Evolutionary conservation across 2,329 filamentous ascomycete species (phyloP).

Genomic region (Arthrobotrys sphaeroides): DNA sequence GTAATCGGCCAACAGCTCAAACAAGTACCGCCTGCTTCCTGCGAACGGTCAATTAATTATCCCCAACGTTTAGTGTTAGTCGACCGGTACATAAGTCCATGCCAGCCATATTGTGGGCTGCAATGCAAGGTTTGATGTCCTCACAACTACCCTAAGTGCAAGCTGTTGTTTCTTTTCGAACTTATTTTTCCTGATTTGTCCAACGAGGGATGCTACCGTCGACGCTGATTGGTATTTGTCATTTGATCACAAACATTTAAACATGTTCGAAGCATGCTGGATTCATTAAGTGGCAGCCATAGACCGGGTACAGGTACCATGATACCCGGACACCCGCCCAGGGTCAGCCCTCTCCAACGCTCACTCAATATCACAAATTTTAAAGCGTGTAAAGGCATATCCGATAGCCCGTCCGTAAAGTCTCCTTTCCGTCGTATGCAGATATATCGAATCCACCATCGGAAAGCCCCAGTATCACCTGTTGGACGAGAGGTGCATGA

Average conservation of each 20-base stretch:
- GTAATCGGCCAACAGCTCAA: slow-evolving; percentile 33
- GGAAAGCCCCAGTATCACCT: slow-evolving; percentile 29
- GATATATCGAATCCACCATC: slow-evolving; percentile 37
- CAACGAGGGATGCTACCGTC: slow-evolving; percentile 25
- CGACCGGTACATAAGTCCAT: neutral
- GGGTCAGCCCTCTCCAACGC: neutral
- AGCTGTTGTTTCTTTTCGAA: slow-evolving; percentile 17
- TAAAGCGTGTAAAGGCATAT: slow-evolving; percentile 26
- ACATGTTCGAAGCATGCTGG: slow-evolving; percentile 19
- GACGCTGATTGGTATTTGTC: slow-evolving; percentile 49
- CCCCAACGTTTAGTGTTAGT: neutral
- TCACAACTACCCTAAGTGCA: slow-evolving; percentile 10
- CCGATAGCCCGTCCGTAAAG: slow-evolving; percentile 13
- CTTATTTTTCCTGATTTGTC: slow-evolving; percentile 45
- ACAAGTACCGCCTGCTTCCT: slow-evolving; percentile 43
- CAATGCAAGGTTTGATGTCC: slow-evolving; percentile 46
- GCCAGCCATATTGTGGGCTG: slow-evolving; percentile 4
- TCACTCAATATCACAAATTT: slow-evolving; percentile 5
- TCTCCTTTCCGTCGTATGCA: slow-evolving; percentile 21
- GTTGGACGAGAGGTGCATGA: slow-evolving; percentile 33
- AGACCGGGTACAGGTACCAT: slow-evolving; percentile 30
- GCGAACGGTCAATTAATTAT: neutral
- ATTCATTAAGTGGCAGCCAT: slow-evolving; percentile 5
- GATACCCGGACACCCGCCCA: neutral
- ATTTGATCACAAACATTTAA: slow-evolving; percentile 45